phyloP scores from a whole-genome alignment of 306 rosid species.

The Inga oerstediana region DNA sequence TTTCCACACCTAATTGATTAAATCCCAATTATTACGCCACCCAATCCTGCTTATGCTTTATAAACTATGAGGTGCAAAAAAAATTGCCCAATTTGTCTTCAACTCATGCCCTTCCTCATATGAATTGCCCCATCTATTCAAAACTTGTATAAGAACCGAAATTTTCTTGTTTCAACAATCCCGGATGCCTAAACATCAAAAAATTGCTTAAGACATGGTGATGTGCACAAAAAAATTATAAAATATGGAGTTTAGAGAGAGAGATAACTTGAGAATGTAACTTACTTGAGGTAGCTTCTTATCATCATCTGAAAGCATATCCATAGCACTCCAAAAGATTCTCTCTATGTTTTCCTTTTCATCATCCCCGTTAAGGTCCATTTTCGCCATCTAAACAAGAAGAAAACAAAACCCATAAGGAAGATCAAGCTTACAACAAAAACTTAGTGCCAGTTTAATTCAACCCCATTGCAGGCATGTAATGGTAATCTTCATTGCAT shows the following conservation, averaged over 20 bases:
- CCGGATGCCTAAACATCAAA: not conserved
- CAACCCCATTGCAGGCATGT: too few relatives aligned
- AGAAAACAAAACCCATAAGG: constrained; percentile 25
- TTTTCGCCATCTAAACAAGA: constrained; percentile 78
- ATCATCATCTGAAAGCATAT: constrained; percentile 95
- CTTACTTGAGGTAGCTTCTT: constrained; percentile 97
- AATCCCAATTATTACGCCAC: constrained; percentile 8
- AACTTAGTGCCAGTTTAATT: not conserved
- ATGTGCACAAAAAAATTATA: not conserved
- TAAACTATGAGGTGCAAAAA: not conserved
- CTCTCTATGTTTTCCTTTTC: constrained; percentile 80
- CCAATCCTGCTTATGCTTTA: constrained; percentile 9
- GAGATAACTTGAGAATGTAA: constrained; percentile 18
- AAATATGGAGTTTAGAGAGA: not conserved
- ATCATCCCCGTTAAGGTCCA: constrained; percentile 87
- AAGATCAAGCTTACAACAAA: not conserved
- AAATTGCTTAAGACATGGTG: not conserved
- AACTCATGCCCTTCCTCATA: constrained; percentile 2
- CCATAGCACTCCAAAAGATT: constrained; percentile 97
- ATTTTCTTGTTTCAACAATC: constrained; percentile 25
- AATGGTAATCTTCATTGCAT: too few relatives aligned
- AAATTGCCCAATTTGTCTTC: constrained; percentile 6
- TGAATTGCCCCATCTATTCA: not conserved
- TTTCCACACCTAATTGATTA: not conserved
- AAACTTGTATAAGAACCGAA: constrained; percentile 19